Percentiles rank a stretch among this genome's conserved stretches.
phyloP scores from a whole-genome alignment of 1,139 yeast genomes.

The Yamadazyma diddensiae region DNA sequence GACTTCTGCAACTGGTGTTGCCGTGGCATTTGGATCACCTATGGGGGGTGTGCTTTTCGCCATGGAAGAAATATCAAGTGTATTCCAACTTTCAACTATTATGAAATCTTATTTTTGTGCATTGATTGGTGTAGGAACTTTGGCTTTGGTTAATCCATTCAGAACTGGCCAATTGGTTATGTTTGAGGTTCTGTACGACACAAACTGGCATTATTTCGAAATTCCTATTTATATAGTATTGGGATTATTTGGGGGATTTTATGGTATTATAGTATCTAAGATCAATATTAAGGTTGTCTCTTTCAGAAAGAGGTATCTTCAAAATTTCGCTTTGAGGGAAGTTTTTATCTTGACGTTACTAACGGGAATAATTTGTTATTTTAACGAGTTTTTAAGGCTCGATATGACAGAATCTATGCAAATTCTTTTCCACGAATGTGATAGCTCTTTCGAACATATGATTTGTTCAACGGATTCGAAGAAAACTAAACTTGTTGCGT shows the following conservation, averaged over 20 bases:
- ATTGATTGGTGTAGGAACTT: conserved; percentile 77
- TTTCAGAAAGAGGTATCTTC: conserved; percentile 70
- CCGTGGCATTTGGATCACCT: conserved; percentile 72
- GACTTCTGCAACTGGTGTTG: conserved; percentile 68
- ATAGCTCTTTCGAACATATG: conserved; percentile 35
- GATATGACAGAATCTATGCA: conserved; percentile 99
- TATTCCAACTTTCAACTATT: conserved; percentile 72
- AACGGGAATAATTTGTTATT: conserved; percentile 78
- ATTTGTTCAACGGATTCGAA: conserved; percentile 50
- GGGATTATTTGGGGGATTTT: conserved; percentile 89
- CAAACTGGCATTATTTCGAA: conserved; percentile 85
- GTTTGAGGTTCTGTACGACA: conserved; percentile 83
- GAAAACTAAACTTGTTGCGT: conserved; percentile 32
- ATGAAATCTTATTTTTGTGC: conserved; percentile 95
- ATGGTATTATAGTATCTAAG: conserved; percentile 79
- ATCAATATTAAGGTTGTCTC: conserved; percentile 76
- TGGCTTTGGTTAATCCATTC: conserved; percentile 80
- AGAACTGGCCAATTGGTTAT: conserved; percentile 91
- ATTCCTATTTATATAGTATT: conserved; percentile 73
- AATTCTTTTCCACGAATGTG: conserved; percentile 82
- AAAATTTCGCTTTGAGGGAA: conserved; percentile 62
- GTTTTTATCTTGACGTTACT: conserved; percentile 63
- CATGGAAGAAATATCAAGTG: conserved; percentile 71
- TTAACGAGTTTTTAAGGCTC: conserved; percentile 71
- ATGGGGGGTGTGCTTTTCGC: conserved; percentile 71